These are phyloP conservation scores for Fragosphaeria purpurea DNA, from an alignment of 2,329 filamentous ascomycete genomes.

Conservation along the genomic window DNA sequence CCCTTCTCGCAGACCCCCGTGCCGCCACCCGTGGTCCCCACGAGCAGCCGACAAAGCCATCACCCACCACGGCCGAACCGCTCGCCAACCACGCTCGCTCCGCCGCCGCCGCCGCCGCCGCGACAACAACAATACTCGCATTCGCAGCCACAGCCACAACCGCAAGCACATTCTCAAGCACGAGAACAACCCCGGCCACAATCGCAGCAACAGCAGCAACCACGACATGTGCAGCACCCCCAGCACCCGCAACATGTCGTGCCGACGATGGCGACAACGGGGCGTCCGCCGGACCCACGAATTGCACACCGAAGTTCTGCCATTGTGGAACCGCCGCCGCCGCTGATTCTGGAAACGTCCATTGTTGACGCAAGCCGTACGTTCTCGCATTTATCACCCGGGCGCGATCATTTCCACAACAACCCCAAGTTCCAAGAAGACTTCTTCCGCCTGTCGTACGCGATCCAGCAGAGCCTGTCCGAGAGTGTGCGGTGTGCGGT, in stretches of 20 bases:
- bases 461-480: slow-evolving; percentile 31
- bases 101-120: neutral
- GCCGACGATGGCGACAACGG: neutral
- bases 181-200: neutral
- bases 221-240: neutral
- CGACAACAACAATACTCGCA: neutral
- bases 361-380: neutral
- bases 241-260: neutral
- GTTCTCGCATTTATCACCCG: slow-evolving; percentile 26
- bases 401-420: slow-evolving; percentile 16
- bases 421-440: slow-evolving; percentile 31
- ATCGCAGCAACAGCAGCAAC: neutral
- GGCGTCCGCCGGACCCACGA: slow-evolving; percentile 5
- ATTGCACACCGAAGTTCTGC: slow-evolving; percentile 9
- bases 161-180: neutral
- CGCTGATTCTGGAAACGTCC: neutral
- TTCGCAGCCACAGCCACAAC: neutral
- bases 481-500: slow-evolving; percentile 38
- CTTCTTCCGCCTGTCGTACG: slow-evolving; percentile 25
- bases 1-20: too few species aligned
- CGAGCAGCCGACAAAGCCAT: too few species aligned
- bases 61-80: too few species aligned
- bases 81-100: too few species aligned
- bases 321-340: slow-evolving; percentile 21
- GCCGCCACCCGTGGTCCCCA: too few species aligned